Base-by-base conservation (phyloP, 2,329 filamentous ascomycete genomes). In the Ascocoryne sarcoides region DNA sequence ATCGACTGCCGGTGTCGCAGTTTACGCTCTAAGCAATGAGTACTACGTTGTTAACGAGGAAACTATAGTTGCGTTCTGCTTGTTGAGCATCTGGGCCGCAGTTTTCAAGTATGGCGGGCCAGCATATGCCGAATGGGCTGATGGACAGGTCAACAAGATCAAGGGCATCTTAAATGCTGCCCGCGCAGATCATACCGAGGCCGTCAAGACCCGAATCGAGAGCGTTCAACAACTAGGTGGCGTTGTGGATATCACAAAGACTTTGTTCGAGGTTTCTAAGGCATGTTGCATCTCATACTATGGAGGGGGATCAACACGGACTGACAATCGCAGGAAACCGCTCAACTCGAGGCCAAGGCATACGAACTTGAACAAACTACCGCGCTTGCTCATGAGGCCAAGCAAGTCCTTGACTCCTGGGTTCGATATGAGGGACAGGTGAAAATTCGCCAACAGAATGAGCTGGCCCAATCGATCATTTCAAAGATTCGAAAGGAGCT, bases 11-110 rank as follows among this genome's bases (percentile, higher is more conserved):
- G 90, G 84, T 70, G 69, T 94, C 58, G 89, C 85, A 60, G 77
- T 94, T 66, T 94, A 92, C 64, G 92, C 88, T 61, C 88, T 98
- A 70, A 93, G 85, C 81, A 98, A 94, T 72, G 92, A 98, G 79
- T 88, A 96, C 75, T 96, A 95, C 70, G 88, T 98, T 65, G 76
- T 98, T 70, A 98, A 98, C 73, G 92, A 98, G 76, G 92, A 98
- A 75, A 84, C 89, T 50, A 84, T 98, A 63, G 85, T 94, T 62
- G 85, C 86, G 54, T 78, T 98, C 70, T 92, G 84, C 66, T 75
- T 98, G 60, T 73, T 96, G 62, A 87, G 83, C 64, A 85, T 96
- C 63, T 98, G 94, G 83, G 82, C 75, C 61, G 87, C 81, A 49
- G 76, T 95, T 59, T 90, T 86, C 71, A 92, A 93, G 70, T 95